These are phyloP conservation scores for Neolentinus lepideus DNA, from an alignment of 1,284 basidiomycete species.

Conservation along the genomic window DNA sequence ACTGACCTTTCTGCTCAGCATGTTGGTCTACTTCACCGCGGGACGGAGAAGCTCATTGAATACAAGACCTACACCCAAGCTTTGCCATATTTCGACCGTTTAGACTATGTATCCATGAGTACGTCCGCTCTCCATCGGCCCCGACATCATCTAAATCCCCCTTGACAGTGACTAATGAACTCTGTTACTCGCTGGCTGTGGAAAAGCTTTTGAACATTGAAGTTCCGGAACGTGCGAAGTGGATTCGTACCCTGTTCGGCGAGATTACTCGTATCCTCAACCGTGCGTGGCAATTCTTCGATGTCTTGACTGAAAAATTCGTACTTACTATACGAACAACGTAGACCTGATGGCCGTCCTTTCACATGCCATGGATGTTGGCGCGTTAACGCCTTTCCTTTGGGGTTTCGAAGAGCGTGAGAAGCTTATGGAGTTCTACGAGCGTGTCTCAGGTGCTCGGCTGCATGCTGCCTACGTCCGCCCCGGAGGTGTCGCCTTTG, in stretches of 20 bases:
- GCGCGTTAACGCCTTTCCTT: constrained; percentile 96
- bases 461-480: constrained; percentile 98
- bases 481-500: constrained; percentile 97
- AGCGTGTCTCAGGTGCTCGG: constrained; percentile 96
- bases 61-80: constrained; percentile 99
- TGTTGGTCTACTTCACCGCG: constrained; percentile 93
- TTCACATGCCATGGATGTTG: constrained; percentile 95
- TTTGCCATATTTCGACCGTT: constrained; percentile 97
- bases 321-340: constrained; percentile 2
- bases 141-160: constrained; percentile 1
- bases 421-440: constrained; percentile 99
- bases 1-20: constrained; percentile 46
- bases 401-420: constrained; percentile 99
- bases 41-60: constrained; percentile 98
- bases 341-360: constrained; percentile 95
- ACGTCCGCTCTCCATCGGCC: constrained; percentile 20
- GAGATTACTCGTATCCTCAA: constrained; percentile 97
- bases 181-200: constrained; percentile 95
- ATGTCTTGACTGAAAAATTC: constrained; percentile 10
- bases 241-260: constrained; percentile 96
- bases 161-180: constrained; percentile 87
- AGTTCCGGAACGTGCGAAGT: constrained; percentile 97
- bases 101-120: constrained; percentile 99
- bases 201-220: constrained; percentile 99
- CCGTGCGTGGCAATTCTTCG: constrained; percentile 39